These are phyloP conservation scores for Penstemon barbatus DNA, from an alignment of 257 asterid species.

Conservation along the genomic window DNA sequence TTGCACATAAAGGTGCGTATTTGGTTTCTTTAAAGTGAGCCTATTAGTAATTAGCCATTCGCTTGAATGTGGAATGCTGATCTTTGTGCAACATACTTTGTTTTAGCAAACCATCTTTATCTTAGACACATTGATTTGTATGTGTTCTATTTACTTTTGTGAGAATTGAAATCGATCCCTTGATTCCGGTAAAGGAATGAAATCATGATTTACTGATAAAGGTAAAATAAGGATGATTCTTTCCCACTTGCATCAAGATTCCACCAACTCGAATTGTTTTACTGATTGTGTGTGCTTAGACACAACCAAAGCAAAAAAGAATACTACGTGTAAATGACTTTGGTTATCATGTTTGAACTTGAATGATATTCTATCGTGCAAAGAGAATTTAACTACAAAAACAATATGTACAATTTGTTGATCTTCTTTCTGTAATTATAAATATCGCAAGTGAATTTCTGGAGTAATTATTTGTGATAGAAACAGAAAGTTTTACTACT, in stretches of 20 bases:
- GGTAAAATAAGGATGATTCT: constrained; percentile 22
- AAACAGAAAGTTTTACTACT: background rate
- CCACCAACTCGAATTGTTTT: constrained; percentile 25
- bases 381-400: constrained; percentile 10
- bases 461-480: background rate
- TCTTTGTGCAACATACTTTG: constrained; percentile 33
- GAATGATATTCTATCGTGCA: constrained; percentile 1
- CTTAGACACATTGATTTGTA: constrained; percentile 14
- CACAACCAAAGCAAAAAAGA: constrained; percentile 2
- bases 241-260: constrained; percentile 36
- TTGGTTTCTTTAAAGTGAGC: constrained; percentile 33
- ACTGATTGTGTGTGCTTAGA: constrained; percentile 17
- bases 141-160: constrained; percentile 16
- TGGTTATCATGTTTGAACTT: background rate
- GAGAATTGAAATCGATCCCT: constrained; percentile 21
- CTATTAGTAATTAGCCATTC: constrained; percentile 27
- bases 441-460: background rate
- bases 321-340: background rate
- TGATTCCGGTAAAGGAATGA: constrained; percentile 28
- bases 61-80: constrained; percentile 34
- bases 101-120: constrained; percentile 26
- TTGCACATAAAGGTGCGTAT: constrained; percentile 25
- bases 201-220: constrained; percentile 4
- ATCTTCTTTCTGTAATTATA: background rate
- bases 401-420: background rate